Evolutionary conservation across 2,329 filamentous ascomycete species (phyloP).

Genomic region (Colletotrichum shisoi): DNA sequence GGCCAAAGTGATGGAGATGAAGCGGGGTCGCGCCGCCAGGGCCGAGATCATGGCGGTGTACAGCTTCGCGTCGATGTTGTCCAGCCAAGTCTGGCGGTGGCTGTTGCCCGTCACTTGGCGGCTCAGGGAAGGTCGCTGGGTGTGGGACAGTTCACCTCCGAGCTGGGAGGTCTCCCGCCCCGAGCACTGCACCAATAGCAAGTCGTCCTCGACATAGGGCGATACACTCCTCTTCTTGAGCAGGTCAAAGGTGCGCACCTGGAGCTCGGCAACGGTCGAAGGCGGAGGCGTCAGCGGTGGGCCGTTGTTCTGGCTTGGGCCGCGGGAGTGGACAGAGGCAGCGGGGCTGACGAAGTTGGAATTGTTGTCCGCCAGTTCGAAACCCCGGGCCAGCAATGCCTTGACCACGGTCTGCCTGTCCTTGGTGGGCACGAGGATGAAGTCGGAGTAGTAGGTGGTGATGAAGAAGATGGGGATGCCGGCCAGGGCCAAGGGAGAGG

Average conservation of each 20-base stretch:
- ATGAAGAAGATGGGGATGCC: slow-evolving; percentile 98
- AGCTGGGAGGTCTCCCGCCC: slow-evolving; percentile 63
- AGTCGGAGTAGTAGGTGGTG: slow-evolving; percentile 97
- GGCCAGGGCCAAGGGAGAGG: slow-evolving; percentile 86
- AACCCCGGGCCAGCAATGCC: slow-evolving; percentile 79
- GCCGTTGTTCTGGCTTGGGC: slow-evolving; percentile 52
- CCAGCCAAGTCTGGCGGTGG: slow-evolving; percentile 59
- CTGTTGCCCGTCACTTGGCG: slow-evolving; percentile 51
- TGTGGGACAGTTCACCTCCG: slow-evolving; percentile 50
- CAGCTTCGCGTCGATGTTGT: slow-evolving; percentile 68
- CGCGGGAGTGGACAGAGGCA: slow-evolving; percentile 51
- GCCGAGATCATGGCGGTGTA: slow-evolving; percentile 70
- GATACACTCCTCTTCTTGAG: slow-evolving; percentile 79
- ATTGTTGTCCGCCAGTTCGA: slow-evolving; percentile 79
- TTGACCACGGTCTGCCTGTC: slow-evolving; percentile 77
- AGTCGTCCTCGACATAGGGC: slow-evolving; percentile 71
- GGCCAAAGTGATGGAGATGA: slow-evolving; percentile 77
- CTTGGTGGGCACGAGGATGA: slow-evolving; percentile 85
- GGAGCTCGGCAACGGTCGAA: slow-evolving; percentile 78
- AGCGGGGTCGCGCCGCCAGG: slow-evolving; percentile 68
- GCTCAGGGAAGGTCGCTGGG: slow-evolving; percentile 45
- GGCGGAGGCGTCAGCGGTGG: slow-evolving; percentile 77
- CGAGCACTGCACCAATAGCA: slow-evolving; percentile 84
- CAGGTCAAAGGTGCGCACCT: slow-evolving; percentile 81
- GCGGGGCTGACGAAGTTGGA: slow-evolving; percentile 69